phyloP scores from a whole-genome alignment of 2,329 filamentous ascomycete species.

The Beauveria scarabaeidicola region DNA sequence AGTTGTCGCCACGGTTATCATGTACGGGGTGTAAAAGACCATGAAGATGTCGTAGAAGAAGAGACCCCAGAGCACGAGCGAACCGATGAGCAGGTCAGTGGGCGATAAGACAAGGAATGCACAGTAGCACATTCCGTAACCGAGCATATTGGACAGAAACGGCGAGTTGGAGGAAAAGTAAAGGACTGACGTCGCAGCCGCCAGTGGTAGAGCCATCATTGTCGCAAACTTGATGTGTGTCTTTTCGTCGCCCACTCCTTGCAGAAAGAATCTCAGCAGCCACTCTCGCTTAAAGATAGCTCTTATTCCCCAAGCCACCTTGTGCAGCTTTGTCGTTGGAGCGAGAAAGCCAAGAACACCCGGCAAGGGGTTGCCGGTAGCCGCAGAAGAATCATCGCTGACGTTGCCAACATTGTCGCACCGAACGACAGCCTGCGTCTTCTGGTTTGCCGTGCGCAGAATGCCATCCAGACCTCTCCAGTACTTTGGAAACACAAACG shows the following conservation, averaged over 20 bases:
- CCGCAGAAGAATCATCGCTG: conserved; percentile 16
- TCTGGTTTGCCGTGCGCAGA: conserved; percentile 38
- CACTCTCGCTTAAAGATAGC: conserved; percentile 43
- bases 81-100: conserved; percentile 76
- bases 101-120: conserved; percentile 79
- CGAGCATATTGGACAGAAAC: conserved; percentile 73
- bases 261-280: conserved; percentile 41
- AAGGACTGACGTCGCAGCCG: conserved; percentile 44
- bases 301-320: conserved; percentile 40
- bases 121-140: conserved; percentile 78
- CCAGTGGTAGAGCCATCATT: conserved; percentile 46
- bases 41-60: conserved; percentile 96
- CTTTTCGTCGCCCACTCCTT: conserved; percentile 39
- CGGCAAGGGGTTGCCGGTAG: conserved; percentile 23
- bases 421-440: conserved; percentile 28
- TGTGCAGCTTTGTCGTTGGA: conserved; percentile 15
- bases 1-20: conserved; percentile 80
- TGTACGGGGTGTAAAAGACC: conserved; percentile 80
- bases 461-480: conserved; percentile 44
- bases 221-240: conserved; percentile 48
- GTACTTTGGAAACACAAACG: conserved; percentile 63
- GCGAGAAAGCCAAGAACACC: conserved; percentile 27
- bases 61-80: conserved; percentile 65
- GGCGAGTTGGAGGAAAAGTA: conserved; percentile 58
- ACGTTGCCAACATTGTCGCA: conserved; percentile 27